Evolutionary conservation across 352 stramenopile genomes (phyloP), one percentile per base, ranked within the genome.

Genomic region (Pythium coloratum): DNA sequence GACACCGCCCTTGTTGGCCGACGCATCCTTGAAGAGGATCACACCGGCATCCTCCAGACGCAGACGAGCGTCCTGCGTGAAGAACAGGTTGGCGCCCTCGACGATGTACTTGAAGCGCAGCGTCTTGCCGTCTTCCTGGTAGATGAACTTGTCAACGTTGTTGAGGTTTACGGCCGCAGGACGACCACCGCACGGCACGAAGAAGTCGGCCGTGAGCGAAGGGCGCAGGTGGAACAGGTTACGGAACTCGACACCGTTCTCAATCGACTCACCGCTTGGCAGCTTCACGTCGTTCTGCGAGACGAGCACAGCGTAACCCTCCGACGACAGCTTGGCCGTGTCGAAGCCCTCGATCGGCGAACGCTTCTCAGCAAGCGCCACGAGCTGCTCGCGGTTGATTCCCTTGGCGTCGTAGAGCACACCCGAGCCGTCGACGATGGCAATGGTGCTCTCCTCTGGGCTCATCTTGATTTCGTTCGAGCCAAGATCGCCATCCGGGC

Each of bases 381-480:
- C 77, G 0, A 99, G 86, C 73, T 98, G 81, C 6, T 88, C 71
- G 61, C 93, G 92, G 78, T 97, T 80, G 44, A 99, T 90, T 30
- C 97, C 97, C 66, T 96, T 88, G 0, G 93, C 94, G 71, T 99
- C 95, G 81, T 98, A 98, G 1, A 97, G 84, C 71, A 97, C 96
- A 55, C 94, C 96, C 34, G 89, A 94, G 24, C 91, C 94, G 78
- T 99, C 97, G 3, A 97, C 93, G 44, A 99, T 77, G 4, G 94
- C 97, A 42, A 99, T 92, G 26, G 93, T 97, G 76, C 98, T 97
- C 67, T 99, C 97, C 49, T 97, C 85, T 40, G 88, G 73, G 49
- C 98, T 88, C 78, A 99, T 99, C 64, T 97, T 98, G 69, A 99
- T 97, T 78, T 98, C 96, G 75, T 99, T 99, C 42, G 95, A 97